Conservation (phyloP, 2,329 filamentous ascomycete species). For the Ampelomyces quisqualis region DNA sequence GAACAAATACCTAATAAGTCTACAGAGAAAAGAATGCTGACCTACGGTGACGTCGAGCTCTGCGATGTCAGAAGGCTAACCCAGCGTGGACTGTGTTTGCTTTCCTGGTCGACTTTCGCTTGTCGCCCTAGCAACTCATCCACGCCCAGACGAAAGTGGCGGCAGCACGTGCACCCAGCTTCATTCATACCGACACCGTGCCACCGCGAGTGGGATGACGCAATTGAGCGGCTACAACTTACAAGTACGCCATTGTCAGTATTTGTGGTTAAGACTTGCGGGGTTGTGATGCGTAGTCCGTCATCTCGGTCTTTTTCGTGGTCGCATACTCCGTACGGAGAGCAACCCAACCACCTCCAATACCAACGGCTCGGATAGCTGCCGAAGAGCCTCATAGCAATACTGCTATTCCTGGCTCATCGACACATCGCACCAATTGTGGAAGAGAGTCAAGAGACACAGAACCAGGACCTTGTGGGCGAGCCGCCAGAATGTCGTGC, state of each 20-base stretch:
- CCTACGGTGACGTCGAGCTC: conserved; percentile 35
- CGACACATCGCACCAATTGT: conserved; percentile 9
- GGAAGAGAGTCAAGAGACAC: neutral
- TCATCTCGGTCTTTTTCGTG: too few relatives aligned
- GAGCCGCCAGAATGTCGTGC: conserved; percentile 22
- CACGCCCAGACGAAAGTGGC: conserved; percentile 14
- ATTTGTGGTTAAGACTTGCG: too few relatives aligned
- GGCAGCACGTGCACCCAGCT: conserved; percentile 16
- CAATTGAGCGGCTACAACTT: too few relatives aligned
- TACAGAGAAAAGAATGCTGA: conserved; percentile 38
- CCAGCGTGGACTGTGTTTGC: conserved; percentile 25
- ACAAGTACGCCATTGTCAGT: too few relatives aligned
- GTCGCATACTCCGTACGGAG: too few relatives aligned
- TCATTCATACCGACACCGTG: too few relatives aligned
- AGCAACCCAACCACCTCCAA: too few relatives aligned
- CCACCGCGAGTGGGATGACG: neutral
- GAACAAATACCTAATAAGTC: conserved; percentile 21
- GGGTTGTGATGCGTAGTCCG: too few relatives aligned
- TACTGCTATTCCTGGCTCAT: conserved; percentile 10
- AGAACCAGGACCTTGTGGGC: conserved; percentile 8
- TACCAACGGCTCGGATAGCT: conserved; percentile 1
- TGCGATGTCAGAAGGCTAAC: conserved; percentile 21
- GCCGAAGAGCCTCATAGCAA: conserved; percentile 11
- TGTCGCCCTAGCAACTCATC: conserved; percentile 25
- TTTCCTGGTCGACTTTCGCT: conserved; percentile 18